Conservation (phyloP, 352 stramenopile species). For the Globisporangium viniferum region DNA sequence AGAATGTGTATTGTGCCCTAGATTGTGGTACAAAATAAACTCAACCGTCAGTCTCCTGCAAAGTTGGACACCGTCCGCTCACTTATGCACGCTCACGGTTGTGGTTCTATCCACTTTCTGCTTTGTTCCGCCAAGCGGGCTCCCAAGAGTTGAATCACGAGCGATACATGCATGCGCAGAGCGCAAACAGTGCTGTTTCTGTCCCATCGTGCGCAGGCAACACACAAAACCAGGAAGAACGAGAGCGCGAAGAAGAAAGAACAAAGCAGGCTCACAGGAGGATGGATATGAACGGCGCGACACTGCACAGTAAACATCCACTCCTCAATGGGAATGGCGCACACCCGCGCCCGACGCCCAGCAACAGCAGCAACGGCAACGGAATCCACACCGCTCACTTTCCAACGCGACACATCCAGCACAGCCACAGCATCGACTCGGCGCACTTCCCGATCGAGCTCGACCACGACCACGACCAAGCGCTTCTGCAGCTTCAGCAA, state of each 20-base stretch:
- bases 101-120: no score
- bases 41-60: no score
- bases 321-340: not conserved
- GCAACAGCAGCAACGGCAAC: not conserved
- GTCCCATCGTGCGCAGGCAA: not conserved
- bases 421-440: constrained; percentile 47
- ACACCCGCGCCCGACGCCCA: not conserved
- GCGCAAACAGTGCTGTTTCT: constrained; percentile 5
- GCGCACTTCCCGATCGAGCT: constrained; percentile 16
- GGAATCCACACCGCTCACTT: constrained; percentile 19
- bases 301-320: constrained; percentile 1
- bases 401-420: constrained; percentile 30
- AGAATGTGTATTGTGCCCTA: no score
- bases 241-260: not conserved
- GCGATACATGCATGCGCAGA: not conserved
- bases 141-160: not conserved
- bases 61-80: no score
- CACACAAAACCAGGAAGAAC: constrained; percentile 9
- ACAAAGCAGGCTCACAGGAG: not conserved
- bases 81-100: no score
- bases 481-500: constrained; percentile 14
- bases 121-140: not conserved
- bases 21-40: no score
- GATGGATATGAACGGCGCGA: constrained; percentile 7
- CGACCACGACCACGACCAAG: constrained; percentile 13